These are phyloP conservation scores for Brachypodium distachyon DNA, from an alignment of 202 grass and related monocot species.

Conservation along the genomic window DNA sequence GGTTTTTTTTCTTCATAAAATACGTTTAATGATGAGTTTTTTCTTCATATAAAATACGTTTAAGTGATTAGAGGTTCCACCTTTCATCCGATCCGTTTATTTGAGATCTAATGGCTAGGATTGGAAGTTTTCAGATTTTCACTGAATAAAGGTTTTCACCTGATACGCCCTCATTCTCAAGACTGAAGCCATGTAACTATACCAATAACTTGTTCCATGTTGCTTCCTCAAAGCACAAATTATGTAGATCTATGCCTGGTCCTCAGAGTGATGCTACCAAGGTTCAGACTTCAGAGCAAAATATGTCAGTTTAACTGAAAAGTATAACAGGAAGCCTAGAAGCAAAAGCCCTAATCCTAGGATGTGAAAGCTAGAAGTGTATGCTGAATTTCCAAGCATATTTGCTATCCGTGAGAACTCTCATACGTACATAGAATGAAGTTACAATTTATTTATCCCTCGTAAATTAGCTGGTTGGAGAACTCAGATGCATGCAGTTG, in stretches of 20 bases:
- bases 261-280: neutral
- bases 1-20: too few relatives aligned
- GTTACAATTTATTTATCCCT: neutral
- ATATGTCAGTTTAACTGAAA: neutral
- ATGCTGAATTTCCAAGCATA: neutral
- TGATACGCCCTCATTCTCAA: too few relatives aligned
- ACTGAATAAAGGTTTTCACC: too few relatives aligned
- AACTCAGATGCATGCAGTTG: neutral
- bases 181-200: neutral
- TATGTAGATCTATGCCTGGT: neutral
- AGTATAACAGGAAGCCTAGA: neutral
- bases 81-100: too few relatives aligned
- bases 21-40: too few relatives aligned
- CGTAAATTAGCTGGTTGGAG: neutral
- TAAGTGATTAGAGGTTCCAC: too few relatives aligned
- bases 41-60: too few relatives aligned
- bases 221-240: neutral
- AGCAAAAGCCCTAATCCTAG: too few relatives aligned
- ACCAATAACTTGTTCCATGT: neutral
- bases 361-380: neutral
- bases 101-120: too few relatives aligned
- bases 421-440: neutral
- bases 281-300: neutral
- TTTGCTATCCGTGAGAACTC: neutral
- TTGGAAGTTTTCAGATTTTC: too few relatives aligned